Evolutionary conservation across 352 stramenopile genomes (phyloP).

Genomic region (Globisporangium carolinianum): DNA sequence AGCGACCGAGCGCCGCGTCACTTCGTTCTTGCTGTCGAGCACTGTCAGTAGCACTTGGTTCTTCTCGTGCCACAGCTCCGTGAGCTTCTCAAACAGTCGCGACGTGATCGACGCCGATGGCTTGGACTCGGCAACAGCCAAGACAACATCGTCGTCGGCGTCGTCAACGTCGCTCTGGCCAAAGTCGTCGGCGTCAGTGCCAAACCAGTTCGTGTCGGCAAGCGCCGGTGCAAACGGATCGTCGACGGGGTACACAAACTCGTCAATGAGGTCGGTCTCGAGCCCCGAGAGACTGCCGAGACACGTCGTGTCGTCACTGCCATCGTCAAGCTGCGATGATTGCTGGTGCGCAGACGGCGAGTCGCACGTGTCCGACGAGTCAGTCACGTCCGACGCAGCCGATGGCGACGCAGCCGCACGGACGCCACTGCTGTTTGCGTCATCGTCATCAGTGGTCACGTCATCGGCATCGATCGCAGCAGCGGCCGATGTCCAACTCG

Average conservation of each 20-base stretch:
- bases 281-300: constrained; percentile 29
- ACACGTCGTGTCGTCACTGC: constrained; percentile 25
- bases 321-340: no score
- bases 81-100: constrained; percentile 73
- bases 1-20: constrained; percentile 62
- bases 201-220: constrained; percentile 63
- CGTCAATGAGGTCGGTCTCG: constrained; percentile 66
- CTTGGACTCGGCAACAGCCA: background rate
- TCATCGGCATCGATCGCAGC: constrained; percentile 21
- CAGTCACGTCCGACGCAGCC: constrained; percentile 64
- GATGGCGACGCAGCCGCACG: constrained; percentile 33
- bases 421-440: constrained; percentile 18
- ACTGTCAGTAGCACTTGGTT: constrained; percentile 79
- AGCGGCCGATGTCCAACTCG: constrained; percentile 52
- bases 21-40: constrained; percentile 59
- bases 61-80: constrained; percentile 78
- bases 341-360: constrained; percentile 24
- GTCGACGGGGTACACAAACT: constrained; percentile 81
- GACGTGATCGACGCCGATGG: constrained; percentile 39
- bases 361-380: constrained; percentile 46
- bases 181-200: constrained; percentile 44
- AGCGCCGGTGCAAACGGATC: constrained; percentile 57
- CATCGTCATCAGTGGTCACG: constrained; percentile 11
- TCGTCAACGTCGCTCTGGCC: constrained; percentile 51
- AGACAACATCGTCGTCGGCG: constrained; percentile 20